A percentile compares a stretch with the other conserved stretches of the same genome.
Conservation (phyloP, 345 rosid genomes). For the Fremontodendron californicum region DNA sequence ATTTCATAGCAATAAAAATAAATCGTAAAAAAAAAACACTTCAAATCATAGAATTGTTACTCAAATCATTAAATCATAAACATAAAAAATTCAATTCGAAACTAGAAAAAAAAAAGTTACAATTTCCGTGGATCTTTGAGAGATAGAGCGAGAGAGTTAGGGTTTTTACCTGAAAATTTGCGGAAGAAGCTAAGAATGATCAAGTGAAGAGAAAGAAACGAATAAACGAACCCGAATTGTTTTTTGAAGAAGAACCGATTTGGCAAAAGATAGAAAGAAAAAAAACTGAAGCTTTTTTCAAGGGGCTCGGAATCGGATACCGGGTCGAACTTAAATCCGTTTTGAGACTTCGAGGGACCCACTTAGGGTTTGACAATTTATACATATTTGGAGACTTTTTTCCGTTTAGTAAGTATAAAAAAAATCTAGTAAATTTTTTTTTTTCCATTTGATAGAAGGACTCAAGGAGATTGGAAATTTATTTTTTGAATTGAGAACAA, state of each 20-base stretch:
- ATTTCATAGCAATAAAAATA: neutral
- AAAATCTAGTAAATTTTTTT: too few relatives aligned
- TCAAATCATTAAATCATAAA: neutral
- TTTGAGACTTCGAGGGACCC: neutral
- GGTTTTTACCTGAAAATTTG: slow-evolving; percentile 2
- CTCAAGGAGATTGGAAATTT: too few relatives aligned
- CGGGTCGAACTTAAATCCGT: neutral
- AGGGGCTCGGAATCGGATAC: neutral
- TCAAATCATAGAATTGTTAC: neutral
- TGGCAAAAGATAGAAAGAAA: neutral
- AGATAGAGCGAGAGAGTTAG: neutral
- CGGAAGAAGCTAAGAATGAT: neutral
- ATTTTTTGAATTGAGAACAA: too few relatives aligned
- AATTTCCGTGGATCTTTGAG: neutral
- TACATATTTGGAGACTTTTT: neutral
- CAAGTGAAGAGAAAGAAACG: neutral
- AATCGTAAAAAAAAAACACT: neutral
- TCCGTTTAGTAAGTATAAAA: too few relatives aligned
- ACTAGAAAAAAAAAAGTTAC: neutral
- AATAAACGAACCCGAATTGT: neutral
- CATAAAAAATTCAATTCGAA: neutral
- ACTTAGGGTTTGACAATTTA: neutral
- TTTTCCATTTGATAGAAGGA: too few relatives aligned
- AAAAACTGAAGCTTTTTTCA: neutral
- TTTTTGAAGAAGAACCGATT: neutral